phyloP scores from a whole-genome alignment of 1,139 yeast species.

The Magnusiomyces suaveolens region DNA sequence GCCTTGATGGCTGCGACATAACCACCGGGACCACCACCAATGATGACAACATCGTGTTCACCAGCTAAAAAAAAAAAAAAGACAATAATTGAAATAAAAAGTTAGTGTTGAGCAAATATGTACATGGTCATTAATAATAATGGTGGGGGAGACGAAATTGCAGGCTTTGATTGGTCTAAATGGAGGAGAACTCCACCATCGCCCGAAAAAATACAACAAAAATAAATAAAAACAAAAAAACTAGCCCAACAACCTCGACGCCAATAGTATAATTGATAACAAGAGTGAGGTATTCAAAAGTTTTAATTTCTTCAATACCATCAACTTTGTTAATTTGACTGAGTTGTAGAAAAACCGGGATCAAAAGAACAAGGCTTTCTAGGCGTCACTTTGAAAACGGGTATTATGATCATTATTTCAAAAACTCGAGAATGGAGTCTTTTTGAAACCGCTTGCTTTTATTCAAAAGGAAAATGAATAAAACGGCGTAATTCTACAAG shows the following conservation, averaged over 20 bases:
- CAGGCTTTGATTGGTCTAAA: neutral
- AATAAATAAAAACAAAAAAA: neutral
- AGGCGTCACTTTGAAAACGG: too few relatives aligned
- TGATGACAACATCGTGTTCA: slow-evolving; percentile 84
- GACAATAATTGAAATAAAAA: neutral
- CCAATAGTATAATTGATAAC: neutral
- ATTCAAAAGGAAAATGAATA: too few relatives aligned
- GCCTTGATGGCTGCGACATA: slow-evolving; percentile 95
- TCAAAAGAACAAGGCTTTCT: too few relatives aligned
- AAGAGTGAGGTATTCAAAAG: too few relatives aligned
- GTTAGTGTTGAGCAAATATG: neutral
- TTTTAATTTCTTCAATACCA: too few relatives aligned
- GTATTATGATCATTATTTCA: too few relatives aligned
- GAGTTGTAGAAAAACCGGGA: too few relatives aligned
- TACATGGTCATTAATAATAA: neutral
- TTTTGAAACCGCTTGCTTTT: too few relatives aligned
- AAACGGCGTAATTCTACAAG: too few relatives aligned
- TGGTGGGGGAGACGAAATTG: neutral
- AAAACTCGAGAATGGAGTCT: too few relatives aligned
- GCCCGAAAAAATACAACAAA: neutral
- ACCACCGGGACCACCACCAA: slow-evolving; percentile 99
- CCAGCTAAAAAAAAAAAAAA: slow-evolving; percentile 19
- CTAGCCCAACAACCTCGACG: too few relatives aligned
- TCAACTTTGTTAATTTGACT: too few relatives aligned
- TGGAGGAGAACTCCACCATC: neutral